Evolutionary conservation across 2,329 filamentous ascomycete genomes (phyloP).

Genomic region (Leptographium galeiforme): DNA sequence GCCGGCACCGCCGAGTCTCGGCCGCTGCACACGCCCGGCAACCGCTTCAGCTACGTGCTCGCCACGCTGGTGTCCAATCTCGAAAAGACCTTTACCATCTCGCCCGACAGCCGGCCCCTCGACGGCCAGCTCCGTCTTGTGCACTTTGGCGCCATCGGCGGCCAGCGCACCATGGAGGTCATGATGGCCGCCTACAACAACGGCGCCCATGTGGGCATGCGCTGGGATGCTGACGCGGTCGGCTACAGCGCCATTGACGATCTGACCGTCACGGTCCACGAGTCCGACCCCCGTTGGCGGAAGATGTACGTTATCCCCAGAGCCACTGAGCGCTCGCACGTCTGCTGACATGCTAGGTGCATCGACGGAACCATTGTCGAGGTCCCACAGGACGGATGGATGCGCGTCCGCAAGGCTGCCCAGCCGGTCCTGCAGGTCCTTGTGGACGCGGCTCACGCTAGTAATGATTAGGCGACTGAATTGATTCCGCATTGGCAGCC

Average conservation of each 20-base stretch:
- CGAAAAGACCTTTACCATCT: slow-evolving; percentile 71
- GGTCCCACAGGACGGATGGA: slow-evolving; percentile 55
- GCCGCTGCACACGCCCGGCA: not conserved
- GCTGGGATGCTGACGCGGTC: slow-evolving; percentile 38
- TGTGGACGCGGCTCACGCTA: slow-evolving; percentile 15
- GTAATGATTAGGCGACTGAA: not conserved
- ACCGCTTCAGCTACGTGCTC: slow-evolving; percentile 61
- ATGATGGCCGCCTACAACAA: slow-evolving; percentile 53
- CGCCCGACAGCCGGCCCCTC: slow-evolving; percentile 55
- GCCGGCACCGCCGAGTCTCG: not conserved
- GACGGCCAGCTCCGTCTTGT: slow-evolving; percentile 60
- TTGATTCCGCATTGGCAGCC: too few relatives aligned
- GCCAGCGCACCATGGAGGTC: slow-evolving; percentile 58
- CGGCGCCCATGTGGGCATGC: slow-evolving; percentile 40
- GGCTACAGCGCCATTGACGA: slow-evolving; percentile 59
- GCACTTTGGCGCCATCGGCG: slow-evolving; percentile 55
- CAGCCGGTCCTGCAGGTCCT: slow-evolving; percentile 29
- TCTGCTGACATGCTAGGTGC: slow-evolving; percentile 31
- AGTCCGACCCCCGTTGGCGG: slow-evolving; percentile 63
- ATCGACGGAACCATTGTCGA: slow-evolving; percentile 83
- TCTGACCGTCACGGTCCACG: slow-evolving; percentile 51
- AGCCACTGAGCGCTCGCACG: not conserved
- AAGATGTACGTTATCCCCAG: slow-evolving; percentile 35
- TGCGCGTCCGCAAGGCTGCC: slow-evolving; percentile 46
- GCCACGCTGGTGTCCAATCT: slow-evolving; percentile 66